phyloP scores from a whole-genome alignment of 2,329 filamentous ascomycete genomes.

The Calcarisporium arbuscula region DNA sequence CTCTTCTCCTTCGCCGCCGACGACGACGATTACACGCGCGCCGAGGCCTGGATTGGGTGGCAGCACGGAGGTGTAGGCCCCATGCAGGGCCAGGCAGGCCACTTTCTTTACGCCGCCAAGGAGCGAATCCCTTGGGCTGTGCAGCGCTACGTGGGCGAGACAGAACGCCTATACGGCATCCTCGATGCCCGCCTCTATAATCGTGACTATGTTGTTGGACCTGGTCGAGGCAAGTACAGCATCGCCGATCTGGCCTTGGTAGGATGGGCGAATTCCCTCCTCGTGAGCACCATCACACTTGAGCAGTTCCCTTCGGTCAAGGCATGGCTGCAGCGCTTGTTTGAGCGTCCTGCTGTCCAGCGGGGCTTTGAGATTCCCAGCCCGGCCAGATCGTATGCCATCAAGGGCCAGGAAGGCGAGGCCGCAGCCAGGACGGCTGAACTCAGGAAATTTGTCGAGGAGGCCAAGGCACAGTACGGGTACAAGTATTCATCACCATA shows the following conservation, averaged over 20 bases:
- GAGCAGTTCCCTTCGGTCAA: constrained; percentile 65
- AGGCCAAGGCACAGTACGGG: constrained; percentile 38
- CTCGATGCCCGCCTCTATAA: constrained; percentile 57
- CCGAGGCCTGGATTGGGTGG: constrained; percentile 54
- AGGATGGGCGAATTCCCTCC: constrained; percentile 58
- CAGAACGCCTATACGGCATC: constrained; percentile 65
- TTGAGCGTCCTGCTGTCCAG: constrained; percentile 61
- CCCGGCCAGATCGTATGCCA: no score
- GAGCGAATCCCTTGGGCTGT: constrained; percentile 65
- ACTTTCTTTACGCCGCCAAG: constrained; percentile 63
- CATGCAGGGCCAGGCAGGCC: constrained; percentile 68
- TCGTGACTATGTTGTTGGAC: constrained; percentile 48
- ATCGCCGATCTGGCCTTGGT: constrained; percentile 68
- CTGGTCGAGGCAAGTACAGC: constrained; percentile 48
- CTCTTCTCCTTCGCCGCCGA: constrained; percentile 32
- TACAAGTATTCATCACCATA: constrained; percentile 41
- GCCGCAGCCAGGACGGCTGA: constrained; percentile 18
- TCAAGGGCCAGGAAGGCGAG: constrained; percentile 12
- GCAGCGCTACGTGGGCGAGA: constrained; percentile 70
- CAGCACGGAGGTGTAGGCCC: constrained; percentile 71
- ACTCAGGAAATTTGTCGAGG: constrained; percentile 25
- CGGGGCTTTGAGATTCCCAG: constrained; percentile 64
- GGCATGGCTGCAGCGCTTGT: constrained; percentile 66
- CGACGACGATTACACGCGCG: constrained; percentile 26
- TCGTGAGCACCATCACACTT: constrained; percentile 30